Evolutionary conservation across 108 stramenopile species (phyloP), one percentile per base, ranked within the genome.

Genomic region (Schizochytrium sp.): DNA sequence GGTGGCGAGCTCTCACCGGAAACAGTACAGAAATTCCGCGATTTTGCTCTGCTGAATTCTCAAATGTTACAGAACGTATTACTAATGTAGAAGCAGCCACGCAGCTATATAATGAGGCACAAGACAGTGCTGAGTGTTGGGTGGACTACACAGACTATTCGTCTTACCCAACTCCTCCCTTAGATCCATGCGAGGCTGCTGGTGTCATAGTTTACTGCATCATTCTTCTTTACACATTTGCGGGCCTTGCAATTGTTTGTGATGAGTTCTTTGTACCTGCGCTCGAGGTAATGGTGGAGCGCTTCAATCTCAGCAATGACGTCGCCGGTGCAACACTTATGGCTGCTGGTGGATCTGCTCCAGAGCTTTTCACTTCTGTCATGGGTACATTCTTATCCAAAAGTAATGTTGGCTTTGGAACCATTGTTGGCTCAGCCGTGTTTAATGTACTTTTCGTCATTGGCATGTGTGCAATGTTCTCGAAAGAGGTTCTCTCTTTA

Each of bases 231-330:
- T 89, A 89, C 88, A 89, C 72, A 69, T 89, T 89, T 46, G 19
- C 38, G 49, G 88, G 41, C 28, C 50, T 89, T 19, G 72, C 72
- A 0, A 76, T 89, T 4, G 58, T 73, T 53, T 64, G 41, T 45
- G 57, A 56, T 15, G 69, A 57, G 57, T 90, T 88, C 72, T 93
- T 96, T 61, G 95, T 97, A 57, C 95, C 95, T 49, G 95, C 95
- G 17, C 92, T 97, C 42, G 95, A 96, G 88, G 94, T 95, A 19
- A 95, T 97, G 88, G 90, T 95, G 40, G 93, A 95, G 57, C 72
- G 92, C 58, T 94, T 89, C 49, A 87, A 92, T 12, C 95, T 97
- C 88, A 92, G 95, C 12, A 92, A 87, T 45, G 87, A 87, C n/a
- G 87, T 87, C 12, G 87, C 57, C 42, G 88, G 61, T 4, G 88